Base-by-base conservation (phyloP, 2,329 filamentous ascomycete species). In the Colletotrichum neosansevieriae region DNA sequence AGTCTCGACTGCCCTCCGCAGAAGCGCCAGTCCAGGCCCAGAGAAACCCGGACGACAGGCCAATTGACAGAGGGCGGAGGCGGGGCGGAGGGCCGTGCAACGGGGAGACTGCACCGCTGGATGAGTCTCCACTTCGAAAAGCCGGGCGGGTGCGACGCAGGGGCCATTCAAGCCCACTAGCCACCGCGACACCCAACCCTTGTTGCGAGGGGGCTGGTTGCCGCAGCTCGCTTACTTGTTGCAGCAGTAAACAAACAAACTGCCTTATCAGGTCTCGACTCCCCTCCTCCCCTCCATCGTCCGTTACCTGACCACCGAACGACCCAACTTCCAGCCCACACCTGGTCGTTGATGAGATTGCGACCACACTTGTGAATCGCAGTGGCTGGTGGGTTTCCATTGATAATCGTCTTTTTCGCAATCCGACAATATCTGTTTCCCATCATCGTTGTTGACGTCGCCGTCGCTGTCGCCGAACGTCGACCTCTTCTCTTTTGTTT, bases 181-280 rank as follows among this genome's bases (percentile, higher is more conserved):
- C 21, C 21, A 21, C 21, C 21, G 21, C 24, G 15, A 15, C 53
- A 44, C 15, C 34, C 40, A 50, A 13, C 60, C 68, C 64, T 61
- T 42, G 65, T 58, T 60, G 36, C 63, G 63, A 63, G 67, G 63
- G 63, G 65, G 69, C 59, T 69, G 65, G 68, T 69, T 69, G 66
- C 65, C 60, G 69, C 54, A 60, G 58, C 47, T 56, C 49, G 51
- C 51, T 67, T 62, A 24, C 57, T 36, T 62, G 38, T 62, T 71
- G 70, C 57, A 67, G 65, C 70, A 72, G 75, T 76, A 78, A 78
- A 78, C 76, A 78, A 78, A 78, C 77, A 78, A 78, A 78, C 73
- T 78, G 68, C 76, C 76, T 58, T 63, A 76, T 74, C 69, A 71
- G 75, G 76, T 70, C 61, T 66, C 67, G 42, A 70, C 56, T 40